Conservation (phyloP, 495 filamentous ascomycete species). For the Tuber indicum region DNA sequence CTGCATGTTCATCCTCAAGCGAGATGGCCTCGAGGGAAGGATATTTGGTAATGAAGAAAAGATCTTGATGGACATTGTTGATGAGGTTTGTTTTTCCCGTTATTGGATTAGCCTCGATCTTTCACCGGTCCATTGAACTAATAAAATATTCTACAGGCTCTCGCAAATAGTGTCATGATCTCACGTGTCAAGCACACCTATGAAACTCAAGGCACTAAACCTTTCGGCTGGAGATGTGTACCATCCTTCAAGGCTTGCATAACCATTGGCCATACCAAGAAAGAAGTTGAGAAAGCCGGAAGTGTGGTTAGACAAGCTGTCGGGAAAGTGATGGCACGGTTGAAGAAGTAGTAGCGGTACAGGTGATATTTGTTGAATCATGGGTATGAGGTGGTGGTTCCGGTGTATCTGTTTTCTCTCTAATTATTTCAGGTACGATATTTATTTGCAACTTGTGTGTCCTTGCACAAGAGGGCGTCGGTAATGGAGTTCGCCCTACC, state of each 20-base stretch:
- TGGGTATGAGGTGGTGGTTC: background rate
- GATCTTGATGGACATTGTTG: constrained; percentile 79
- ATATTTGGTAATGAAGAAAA: constrained; percentile 71
- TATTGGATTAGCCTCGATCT: constrained; percentile 4
- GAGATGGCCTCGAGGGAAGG: constrained; percentile 67
- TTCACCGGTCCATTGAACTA: constrained; percentile 3
- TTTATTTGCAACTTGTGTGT: background rate
- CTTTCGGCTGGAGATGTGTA: constrained; percentile 56
- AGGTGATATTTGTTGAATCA: background rate
- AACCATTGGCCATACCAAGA: constrained; percentile 77
- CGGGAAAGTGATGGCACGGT: constrained; percentile 64
- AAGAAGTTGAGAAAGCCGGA: constrained; percentile 91
- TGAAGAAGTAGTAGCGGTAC: constrained; percentile 45
- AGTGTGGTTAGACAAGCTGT: constrained; percentile 83
- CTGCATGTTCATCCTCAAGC: constrained; percentile 76
- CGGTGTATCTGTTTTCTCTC: background rate
- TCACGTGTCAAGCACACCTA: constrained; percentile 74
- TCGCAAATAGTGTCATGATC: constrained; percentile 81
- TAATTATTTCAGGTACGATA: background rate
- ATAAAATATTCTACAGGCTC: constrained; percentile 47
- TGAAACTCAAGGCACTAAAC: constrained; percentile 51
- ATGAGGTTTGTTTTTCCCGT: constrained; percentile 61
- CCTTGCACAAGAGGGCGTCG: background rate
- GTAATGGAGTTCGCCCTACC: background rate
- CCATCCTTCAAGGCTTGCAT: constrained; percentile 82